Conservation (phyloP, 176 grass and related monocot species). For the Oryza coarctata region DNA sequence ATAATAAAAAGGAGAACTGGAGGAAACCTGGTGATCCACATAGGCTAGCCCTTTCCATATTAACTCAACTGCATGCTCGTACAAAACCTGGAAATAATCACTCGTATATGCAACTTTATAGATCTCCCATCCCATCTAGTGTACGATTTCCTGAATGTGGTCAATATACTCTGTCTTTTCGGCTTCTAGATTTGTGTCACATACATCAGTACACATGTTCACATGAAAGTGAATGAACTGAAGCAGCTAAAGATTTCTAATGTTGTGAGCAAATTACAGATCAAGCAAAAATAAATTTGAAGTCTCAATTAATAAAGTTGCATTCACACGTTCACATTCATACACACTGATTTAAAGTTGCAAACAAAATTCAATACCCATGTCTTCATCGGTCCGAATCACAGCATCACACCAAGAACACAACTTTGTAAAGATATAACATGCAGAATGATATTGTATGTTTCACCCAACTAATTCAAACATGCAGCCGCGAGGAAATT, state of each 20-base stretch:
- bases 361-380: too few species aligned
- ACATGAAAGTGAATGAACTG: neutral
- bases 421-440: too few species aligned
- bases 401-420: too few species aligned
- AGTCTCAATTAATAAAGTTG: neutral
- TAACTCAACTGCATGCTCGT: slow-evolving; percentile 73
- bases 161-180: slow-evolving; percentile 85
- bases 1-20: slow-evolving; percentile 13
- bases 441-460: too few species aligned
- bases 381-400: too few species aligned
- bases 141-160: slow-evolving; percentile 77
- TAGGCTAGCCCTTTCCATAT: slow-evolving; percentile 72
- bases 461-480: too few species aligned
- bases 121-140: slow-evolving; percentile 79
- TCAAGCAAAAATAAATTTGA: neutral
- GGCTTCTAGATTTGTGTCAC: slow-evolving; percentile 79
- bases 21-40: slow-evolving; percentile 64
- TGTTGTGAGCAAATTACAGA: neutral
- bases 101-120: slow-evolving; percentile 84
- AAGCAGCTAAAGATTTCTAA: neutral
- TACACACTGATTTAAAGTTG: too few species aligned
- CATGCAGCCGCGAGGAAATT: too few species aligned
- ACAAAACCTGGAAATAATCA: slow-evolving; percentile 80
- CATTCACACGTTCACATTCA: too few species aligned
- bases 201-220: neutral